Evolutionary conservation across 1,284 basidiomycete genomes (phyloP), one percentile per base, ranked within the genome.

Genomic region (Thecaphora thlaspeos): DNA sequence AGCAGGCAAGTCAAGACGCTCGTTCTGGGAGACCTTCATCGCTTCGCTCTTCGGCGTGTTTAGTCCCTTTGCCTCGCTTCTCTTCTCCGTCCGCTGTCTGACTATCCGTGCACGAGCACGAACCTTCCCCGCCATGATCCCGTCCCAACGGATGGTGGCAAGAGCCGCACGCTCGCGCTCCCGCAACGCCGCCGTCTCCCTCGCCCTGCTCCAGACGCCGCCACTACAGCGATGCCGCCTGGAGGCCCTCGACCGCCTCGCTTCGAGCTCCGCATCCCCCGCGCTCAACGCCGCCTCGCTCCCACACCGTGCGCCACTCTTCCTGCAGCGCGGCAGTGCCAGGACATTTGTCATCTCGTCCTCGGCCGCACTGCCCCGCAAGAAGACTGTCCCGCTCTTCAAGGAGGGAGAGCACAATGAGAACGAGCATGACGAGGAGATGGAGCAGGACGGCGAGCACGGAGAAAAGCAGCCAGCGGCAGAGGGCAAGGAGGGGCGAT

Each of bases 131-230:
- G 26, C 21, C 21, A 65, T 65, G 62, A 51, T 65, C 12, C 62
- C 62, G 15, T 61, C 55, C 19, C 62, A 58, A 23, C 53, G 62
- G 46, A 45, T 55, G 11, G 62, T 55, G 38, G 55, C 61, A n/a
- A 54, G 57, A 7, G 46, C 46, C 44, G 61, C 32, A 8, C 11
- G 32, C 10, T 14, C 32, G 15, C 32, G 7, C 12, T 34, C 32
- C 10, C 32, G 32, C 11, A 8, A 17, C 32, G 9, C 32, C 10
- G 32, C 17, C 32, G 32, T 14, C 4, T 7, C 32, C 12, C 32
- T 34, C 10, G 32, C 32, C 32, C 15, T 15, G 11, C 32, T 34
- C 32, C 32, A 34, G 15, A 11, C 32, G 12, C 7, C 32, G 15
- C n/a, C n/a, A n/a, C 9, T 17, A 14, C 15, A 8, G 15, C 32